Evolutionary conservation across 768 basidiomycete genomes (phyloP).

Genomic region (Macrocybe gigantea): DNA sequence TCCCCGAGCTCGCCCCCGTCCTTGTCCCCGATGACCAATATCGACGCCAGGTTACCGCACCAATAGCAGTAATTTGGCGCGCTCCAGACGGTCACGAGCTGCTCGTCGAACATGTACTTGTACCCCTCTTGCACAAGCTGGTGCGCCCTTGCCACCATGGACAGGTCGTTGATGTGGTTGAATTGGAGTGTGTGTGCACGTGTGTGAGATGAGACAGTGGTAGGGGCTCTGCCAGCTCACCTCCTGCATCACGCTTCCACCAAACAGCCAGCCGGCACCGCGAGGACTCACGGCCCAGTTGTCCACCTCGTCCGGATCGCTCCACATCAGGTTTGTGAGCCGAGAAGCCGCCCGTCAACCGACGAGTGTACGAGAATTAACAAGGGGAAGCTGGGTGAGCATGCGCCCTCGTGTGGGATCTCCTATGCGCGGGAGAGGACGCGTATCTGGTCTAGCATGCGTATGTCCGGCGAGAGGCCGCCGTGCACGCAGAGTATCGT

Average conservation of each 20-base stretch:
- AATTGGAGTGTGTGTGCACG: slow-evolving; percentile 47
- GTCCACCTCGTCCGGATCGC: slow-evolving; percentile 90
- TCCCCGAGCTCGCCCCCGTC: slow-evolving; percentile 23
- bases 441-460: slow-evolving; percentile 91
- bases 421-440: slow-evolving; percentile 94
- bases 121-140: slow-evolving; percentile 95
- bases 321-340: slow-evolving; percentile 92
- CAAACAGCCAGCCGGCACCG: slow-evolving; percentile 95
- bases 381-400: not conserved
- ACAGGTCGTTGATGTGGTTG: slow-evolving; percentile 86
- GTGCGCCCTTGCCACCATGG: slow-evolving; percentile 90
- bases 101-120: slow-evolving; percentile 95
- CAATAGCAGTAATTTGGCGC: slow-evolving; percentile 80
- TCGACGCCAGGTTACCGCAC: slow-evolving; percentile 88
- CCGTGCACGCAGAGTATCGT: slow-evolving; percentile 92
- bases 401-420: slow-evolving; percentile 95
- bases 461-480: slow-evolving; percentile 92
- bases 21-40: slow-evolving; percentile 84
- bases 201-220: not conserved
- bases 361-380: not conserved
- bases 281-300: slow-evolving; percentile 97
- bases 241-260: slow-evolving; percentile 79
- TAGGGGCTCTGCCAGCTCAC: slow-evolving; percentile 28
- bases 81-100: slow-evolving; percentile 90
- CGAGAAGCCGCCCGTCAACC: not conserved